Conservation (phyloP, 2,329 filamentous ascomycete genomes). For the Pseudogymnoascus sp. region DNA sequence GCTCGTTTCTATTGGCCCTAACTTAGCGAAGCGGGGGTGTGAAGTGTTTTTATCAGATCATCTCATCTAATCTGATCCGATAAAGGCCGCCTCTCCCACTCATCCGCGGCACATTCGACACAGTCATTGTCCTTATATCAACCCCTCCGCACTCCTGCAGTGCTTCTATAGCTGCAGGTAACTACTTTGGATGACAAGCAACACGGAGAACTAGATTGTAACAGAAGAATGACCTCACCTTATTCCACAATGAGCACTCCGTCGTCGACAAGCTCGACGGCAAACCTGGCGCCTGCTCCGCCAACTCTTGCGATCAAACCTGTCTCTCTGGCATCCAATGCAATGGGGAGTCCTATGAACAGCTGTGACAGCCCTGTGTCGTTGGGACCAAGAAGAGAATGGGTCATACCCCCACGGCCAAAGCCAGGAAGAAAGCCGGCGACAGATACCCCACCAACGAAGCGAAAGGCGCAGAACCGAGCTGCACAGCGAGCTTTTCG, state of each 20-base stretch:
- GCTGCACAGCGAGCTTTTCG: conserved; percentile 86
- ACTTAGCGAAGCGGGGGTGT: not conserved
- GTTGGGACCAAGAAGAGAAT: conserved; percentile 68
- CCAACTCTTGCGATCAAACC: conserved; percentile 31
- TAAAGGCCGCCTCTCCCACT: conserved; percentile 8
- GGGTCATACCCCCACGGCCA: conserved; percentile 73
- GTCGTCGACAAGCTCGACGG: conserved; percentile 31
- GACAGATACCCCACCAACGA: conserved; percentile 84
- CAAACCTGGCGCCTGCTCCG: conserved; percentile 25
- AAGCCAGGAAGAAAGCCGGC: conserved; percentile 91
- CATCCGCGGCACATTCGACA: conserved; percentile 1
- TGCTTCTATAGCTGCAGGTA: conserved; percentile 5
- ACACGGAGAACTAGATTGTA: not conserved
- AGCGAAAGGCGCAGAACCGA: conserved; percentile 89
- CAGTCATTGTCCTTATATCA: conserved; percentile 8
- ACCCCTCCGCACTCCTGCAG: not conserved
- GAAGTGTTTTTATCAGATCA: conserved; percentile 9
- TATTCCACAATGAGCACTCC: conserved; percentile 24
- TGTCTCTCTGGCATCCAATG: conserved; percentile 25
- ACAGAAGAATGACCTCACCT: conserved; percentile 15
- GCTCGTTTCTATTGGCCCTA: not conserved
- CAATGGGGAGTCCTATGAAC: conserved; percentile 18
- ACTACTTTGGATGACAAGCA: not conserved
- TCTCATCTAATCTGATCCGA: conserved; percentile 10
- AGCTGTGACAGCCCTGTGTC: conserved; percentile 34